Percentiles rank a stretch among this genome's conserved stretches.
phyloP scores from a whole-genome alignment of 768 basidiomycete genomes.

The Tylopilus sp. region DNA sequence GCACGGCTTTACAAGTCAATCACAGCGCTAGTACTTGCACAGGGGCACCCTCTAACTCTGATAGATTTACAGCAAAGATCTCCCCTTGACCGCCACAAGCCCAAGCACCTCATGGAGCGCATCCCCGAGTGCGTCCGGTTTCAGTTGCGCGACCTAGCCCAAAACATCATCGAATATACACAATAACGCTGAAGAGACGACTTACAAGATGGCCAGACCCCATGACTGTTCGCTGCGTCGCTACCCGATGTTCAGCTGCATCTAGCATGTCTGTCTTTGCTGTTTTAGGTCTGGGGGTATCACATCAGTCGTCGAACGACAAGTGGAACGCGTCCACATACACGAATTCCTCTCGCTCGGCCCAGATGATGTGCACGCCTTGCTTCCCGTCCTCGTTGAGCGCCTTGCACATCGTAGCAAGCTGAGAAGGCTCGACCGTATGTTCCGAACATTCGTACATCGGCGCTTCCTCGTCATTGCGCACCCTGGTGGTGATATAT shows the following conservation, averaged over 20 bases:
- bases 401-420: slow-evolving; percentile 15
- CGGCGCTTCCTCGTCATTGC: slow-evolving; percentile 29
- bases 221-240: slow-evolving; percentile 18
- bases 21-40: neutral
- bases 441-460: slow-evolving; percentile 25
- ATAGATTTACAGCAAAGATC: slow-evolving; percentile 14
- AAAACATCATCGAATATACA: neutral
- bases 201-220: slow-evolving; percentile 32
- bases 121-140: slow-evolving; percentile 28
- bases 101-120: slow-evolving; percentile 24
- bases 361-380: slow-evolving; percentile 30
- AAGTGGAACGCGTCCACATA: slow-evolving; percentile 3
- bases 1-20: too few species aligned
- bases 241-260: slow-evolving; percentile 21
- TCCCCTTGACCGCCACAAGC: neutral
- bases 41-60: neutral
- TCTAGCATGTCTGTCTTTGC: slow-evolving; percentile 29
- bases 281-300: slow-evolving; percentile 16
- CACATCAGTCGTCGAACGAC: neutral
- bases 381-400: slow-evolving; percentile 9
- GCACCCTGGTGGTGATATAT: slow-evolving; percentile 21
- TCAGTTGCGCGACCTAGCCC: slow-evolving; percentile 26
- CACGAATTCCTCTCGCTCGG: slow-evolving; percentile 30
- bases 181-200: neutral
- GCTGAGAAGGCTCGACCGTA: slow-evolving; percentile 23